Base-by-base conservation (phyloP, 164 flowering plant species). In the Warburgia ugandensis region DNA sequence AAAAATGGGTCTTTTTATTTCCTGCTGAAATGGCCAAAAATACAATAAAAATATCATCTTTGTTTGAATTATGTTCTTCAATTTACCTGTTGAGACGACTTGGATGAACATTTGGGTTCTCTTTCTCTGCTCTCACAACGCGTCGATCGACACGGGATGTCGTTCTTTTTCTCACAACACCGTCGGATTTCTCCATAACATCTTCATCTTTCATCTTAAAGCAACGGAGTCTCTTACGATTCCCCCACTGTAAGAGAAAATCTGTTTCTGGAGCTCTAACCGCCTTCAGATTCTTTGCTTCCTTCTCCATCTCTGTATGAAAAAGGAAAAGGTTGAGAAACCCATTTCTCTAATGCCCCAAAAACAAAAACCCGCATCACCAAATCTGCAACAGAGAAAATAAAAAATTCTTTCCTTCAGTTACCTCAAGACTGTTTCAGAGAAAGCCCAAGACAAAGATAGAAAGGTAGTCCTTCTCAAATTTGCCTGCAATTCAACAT, bases 191-290 rank as follows among this genome's bases (percentile, higher is more conserved):
- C 6, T 45, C 75, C 59, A 73, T 84, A 47, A 74, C 55, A 19
- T 50, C 64, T 39, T 68, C 69, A 12, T 69, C 65, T 52, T 74
- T 77, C 54, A 66, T 45, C 70, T 87, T 87, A 82, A 76, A 76
- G 50, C 90, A 84, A 47, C 96, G 66, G 29, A 75, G 74, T 38
- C 94, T 69, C 59, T 88, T 88, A 63, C 94, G 80, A 48, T 72
- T 83, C 2, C 96, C 96, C 96, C 96, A 86, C 78, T 80, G 96
- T 61, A 83, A 61, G 13, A 62, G 76, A 23, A 83, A 77, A 19
- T 80, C 88, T n/a, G 75, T 71, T 10, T 53, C 41, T 7, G 53
- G 33, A 47, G 54, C 53, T 56, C 59, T 58, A 45, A 37, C 17
- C 29, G 38, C 59, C 50, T 52, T 65, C 32, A 59, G 61, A 40